Evolutionary conservation across 2,329 filamentous ascomycete genomes (phyloP), one percentile per base, ranked within the genome.

Genomic region (Penicillium glabrum): DNA sequence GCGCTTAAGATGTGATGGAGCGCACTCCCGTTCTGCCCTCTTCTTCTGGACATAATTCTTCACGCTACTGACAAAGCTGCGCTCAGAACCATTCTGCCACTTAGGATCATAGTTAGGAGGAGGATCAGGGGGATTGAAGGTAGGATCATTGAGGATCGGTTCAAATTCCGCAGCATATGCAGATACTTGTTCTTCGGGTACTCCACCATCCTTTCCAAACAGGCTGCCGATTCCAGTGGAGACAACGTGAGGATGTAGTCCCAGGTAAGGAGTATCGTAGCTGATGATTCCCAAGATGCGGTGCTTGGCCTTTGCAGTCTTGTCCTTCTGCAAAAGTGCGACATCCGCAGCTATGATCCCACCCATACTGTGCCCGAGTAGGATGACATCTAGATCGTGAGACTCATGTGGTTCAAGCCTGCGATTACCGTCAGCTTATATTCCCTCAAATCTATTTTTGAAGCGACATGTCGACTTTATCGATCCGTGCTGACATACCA

Each of bases 351-450:
- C 85, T 26, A 97, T 74, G 24, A 97, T 80, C 1, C 93, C 93
- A 16, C 93, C 93, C 86, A 97, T 93, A 43, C 90, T 96, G 72
- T 96, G 93, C 1, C 93, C 92, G 3, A 96, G 79, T 3, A 97
- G 80, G 21, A 97, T 81, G 2, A 96, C 82, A 77, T 97, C 93
- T 1, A 91, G 92, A 21, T 80, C 83, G 4, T 82, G 77, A 27
- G 84, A 84, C 72, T 93, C 89, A 66, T 96, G 90, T 7, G 91
- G 91, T 56, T 83, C 79, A 29, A 96, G 79, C 91, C 83, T 86
- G 57, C 24, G 33, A 26, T 19, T 13, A 11, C 33, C 13, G 21
- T 44, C 37, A 53, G 31, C 23, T 46, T 35, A 5, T 46, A 14
- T 1, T 14, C 3, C 4, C 3, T 33, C 5, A 27, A 27, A 13